A percentile compares a stretch with the other conserved stretches of the same genome.
Evolutionary conservation across 2,329 filamentous ascomycete genomes (phyloP).

Genomic region (Colletotrichum noveboracense): DNA sequence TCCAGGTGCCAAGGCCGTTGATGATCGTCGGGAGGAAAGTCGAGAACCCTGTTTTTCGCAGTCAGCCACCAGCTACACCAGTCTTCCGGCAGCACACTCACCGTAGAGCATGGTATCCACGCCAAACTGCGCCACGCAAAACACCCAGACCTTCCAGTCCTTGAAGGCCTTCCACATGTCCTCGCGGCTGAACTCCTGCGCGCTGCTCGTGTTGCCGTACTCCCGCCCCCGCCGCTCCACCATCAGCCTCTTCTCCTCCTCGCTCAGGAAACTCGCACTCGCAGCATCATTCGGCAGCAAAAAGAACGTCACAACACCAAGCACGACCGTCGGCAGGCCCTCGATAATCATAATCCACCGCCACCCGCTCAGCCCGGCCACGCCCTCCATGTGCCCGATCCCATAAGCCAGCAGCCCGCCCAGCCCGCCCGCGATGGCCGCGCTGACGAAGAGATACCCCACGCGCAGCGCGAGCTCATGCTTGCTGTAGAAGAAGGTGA

Average conservation of each 20-base stretch:
- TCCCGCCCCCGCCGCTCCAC: slow-evolving; percentile 34
- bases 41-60: slow-evolving; percentile 49
- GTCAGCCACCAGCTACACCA: neutral
- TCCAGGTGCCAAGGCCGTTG: slow-evolving; percentile 58
- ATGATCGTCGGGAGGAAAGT: slow-evolving; percentile 72
- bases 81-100: slow-evolving; percentile 15
- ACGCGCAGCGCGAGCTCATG: slow-evolving; percentile 74
- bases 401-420: slow-evolving; percentile 77
- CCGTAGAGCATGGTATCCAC: slow-evolving; percentile 78
- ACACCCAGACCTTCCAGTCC: slow-evolving; percentile 80
- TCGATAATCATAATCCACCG: slow-evolving; percentile 72
- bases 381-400: slow-evolving; percentile 75
- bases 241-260: slow-evolving; percentile 38
- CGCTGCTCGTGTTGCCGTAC: slow-evolving; percentile 53
- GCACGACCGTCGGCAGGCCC: slow-evolving; percentile 50
- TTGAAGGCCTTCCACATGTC: slow-evolving; percentile 72
- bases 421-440: slow-evolving; percentile 73
- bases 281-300: slow-evolving; percentile 58
- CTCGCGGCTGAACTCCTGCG: slow-evolving; percentile 52
- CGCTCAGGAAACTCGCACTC: slow-evolving; percentile 23
- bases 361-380: slow-evolving; percentile 70
- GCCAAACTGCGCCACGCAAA: slow-evolving; percentile 74
- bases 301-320: slow-evolving; percentile 58
- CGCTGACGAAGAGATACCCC: slow-evolving; percentile 74
- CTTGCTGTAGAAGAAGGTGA: slow-evolving; percentile 80